Conservation (phyloP, 2,329 filamentous ascomycete genomes). For the Aureobasidium sp. region DNA sequence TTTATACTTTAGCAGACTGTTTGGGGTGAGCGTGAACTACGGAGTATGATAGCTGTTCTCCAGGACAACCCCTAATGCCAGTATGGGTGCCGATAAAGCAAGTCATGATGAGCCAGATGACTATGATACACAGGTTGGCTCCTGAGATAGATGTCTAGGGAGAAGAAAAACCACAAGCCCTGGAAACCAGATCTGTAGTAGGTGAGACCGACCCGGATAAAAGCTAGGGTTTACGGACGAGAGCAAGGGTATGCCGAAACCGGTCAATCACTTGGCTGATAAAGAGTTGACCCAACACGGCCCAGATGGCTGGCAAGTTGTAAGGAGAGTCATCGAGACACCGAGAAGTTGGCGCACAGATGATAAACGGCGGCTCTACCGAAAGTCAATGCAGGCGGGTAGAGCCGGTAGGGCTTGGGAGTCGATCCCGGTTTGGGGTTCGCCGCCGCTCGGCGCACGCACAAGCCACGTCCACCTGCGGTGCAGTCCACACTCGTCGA, state of each 20-base stretch:
- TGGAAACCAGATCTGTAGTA: neutral
- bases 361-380: neutral
- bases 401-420: neutral
- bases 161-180: neutral
- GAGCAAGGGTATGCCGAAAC: neutral
- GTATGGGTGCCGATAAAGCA: too few species aligned
- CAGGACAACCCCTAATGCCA: too few species aligned
- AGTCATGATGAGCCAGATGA: too few species aligned
- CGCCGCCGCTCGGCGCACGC: neutral
- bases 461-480: neutral
- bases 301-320: too few species aligned
- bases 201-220: too few species aligned
- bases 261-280: neutral
- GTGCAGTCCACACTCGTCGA: neutral
- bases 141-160: too few species aligned
- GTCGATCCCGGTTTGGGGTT: too few species aligned
- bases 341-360: neutral
- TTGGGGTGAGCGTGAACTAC: neutral
- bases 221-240: too few species aligned
- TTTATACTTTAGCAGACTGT: neutral
- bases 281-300: too few species aligned
- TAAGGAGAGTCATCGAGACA: too few species aligned
- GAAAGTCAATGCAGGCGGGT: neutral
- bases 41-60: too few species aligned
- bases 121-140: too few species aligned